A percentile compares a stretch with the other conserved stretches of the same genome.
Evolutionary conservation across 192 early-diverging fungal species (phyloP).

Genomic region (Cladochytrium replicatum): DNA sequence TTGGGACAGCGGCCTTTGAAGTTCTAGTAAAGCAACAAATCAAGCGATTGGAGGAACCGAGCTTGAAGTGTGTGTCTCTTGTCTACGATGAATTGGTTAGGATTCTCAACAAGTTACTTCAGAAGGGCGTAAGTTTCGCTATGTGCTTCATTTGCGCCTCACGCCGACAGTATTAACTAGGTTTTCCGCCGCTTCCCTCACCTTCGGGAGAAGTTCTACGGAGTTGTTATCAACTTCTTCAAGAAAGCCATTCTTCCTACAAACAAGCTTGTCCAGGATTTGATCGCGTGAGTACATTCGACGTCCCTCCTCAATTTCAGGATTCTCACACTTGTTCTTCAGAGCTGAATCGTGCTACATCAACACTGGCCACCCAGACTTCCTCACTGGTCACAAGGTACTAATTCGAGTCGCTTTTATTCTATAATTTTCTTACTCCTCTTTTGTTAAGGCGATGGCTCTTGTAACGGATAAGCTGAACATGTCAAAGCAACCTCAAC

Average conservation of each 20-base stretch:
- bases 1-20: slow-evolving; percentile 95
- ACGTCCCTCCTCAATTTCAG: background rate
- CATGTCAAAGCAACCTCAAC: slow-evolving; percentile 46
- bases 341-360: slow-evolving; percentile 93
- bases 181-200: slow-evolving; percentile 94
- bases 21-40: slow-evolving; percentile 99
- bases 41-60: slow-evolving; percentile 93
- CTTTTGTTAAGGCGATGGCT: slow-evolving; percentile 56
- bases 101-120: slow-evolving; percentile 84
- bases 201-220: slow-evolving; percentile 85
- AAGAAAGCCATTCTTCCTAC: slow-evolving; percentile 85
- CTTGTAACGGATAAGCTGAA: slow-evolving; percentile 81
- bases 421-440: background rate
- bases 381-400: slow-evolving; percentile 86
- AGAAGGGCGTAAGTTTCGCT: slow-evolving; percentile 58
- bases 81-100: slow-evolving; percentile 97
- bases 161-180: slow-evolving; percentile 12
- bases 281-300: slow-evolving; percentile 60
- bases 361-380: slow-evolving; percentile 99
- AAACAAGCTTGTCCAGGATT: slow-evolving; percentile 85
- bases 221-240: slow-evolving; percentile 87
- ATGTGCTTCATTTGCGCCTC: background rate
- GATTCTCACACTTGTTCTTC: slow-evolving; percentile 10
- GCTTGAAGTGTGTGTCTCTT: slow-evolving; percentile 88
- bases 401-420: background rate